A percentile compares a stretch with the other conserved stretches of the same genome.
phyloP scores from a whole-genome alignment of 352 stramenopile species.

The Phytophthora sansomeana region DNA sequence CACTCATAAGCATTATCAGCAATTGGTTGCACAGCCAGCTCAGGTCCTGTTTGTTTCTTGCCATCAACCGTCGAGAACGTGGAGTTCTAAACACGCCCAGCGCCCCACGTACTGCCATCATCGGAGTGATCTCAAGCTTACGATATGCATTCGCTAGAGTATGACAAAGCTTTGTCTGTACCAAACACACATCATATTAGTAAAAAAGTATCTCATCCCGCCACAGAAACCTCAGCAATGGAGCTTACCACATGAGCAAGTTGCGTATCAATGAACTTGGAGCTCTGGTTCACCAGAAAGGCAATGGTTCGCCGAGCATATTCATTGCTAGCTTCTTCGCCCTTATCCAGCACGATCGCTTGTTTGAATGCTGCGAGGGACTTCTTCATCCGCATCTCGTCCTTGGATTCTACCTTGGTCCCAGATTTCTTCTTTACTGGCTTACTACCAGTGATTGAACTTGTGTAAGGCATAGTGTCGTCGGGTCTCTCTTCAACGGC shows the following conservation, averaged over 20 bases:
- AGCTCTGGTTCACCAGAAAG: conserved; percentile 43
- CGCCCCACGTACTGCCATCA: conserved; percentile 29
- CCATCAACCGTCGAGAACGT: conserved; percentile 36
- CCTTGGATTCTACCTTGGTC: conserved; percentile 10
- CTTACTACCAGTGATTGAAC: background rate
- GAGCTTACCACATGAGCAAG: conserved; percentile 42
- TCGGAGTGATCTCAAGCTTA: conserved; percentile 26
- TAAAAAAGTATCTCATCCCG: background rate
- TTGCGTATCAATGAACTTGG: conserved; percentile 30
- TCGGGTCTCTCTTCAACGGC: background rate
- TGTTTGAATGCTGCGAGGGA: conserved; percentile 40
- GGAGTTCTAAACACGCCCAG: conserved; percentile 39
- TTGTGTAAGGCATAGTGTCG: background rate
- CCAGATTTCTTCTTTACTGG: conserved; percentile 16
- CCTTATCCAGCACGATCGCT: conserved; percentile 27
- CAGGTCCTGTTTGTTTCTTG: conserved; percentile 25
- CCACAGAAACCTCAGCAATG: background rate
- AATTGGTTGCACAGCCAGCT: conserved; percentile 41
- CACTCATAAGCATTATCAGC: conserved; percentile 23
- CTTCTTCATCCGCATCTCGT: conserved; percentile 30
- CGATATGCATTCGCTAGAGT: conserved; percentile 29
- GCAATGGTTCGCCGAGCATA: conserved; percentile 48
- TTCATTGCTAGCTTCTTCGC: conserved; percentile 34
- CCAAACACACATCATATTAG: conserved; percentile 1
- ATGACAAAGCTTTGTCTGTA: conserved; percentile 36